Conservation (phyloP, 2,329 filamentous ascomycete species). For the Orbilia javanica region DNA sequence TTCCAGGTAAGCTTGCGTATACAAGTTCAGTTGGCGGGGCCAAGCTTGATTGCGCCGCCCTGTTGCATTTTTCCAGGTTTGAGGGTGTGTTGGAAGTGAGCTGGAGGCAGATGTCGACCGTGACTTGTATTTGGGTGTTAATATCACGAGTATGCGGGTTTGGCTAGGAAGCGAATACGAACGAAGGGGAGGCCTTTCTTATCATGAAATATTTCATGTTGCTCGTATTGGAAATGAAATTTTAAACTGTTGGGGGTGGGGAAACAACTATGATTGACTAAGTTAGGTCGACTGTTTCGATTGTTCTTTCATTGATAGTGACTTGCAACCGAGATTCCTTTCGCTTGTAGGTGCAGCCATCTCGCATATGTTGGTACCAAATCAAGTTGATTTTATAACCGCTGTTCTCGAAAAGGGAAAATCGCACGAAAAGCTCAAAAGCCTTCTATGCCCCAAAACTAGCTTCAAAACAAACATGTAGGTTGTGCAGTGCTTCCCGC, state of each 20-base stretch:
- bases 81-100: slow-evolving; percentile 21
- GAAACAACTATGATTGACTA: neutral
- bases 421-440: neutral
- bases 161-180: slow-evolving; percentile 14
- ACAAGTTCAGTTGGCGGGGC: neutral
- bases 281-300: too few relatives aligned
- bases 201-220: neutral
- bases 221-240: neutral
- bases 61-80: slow-evolving; percentile 28
- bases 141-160: slow-evolving; percentile 3
- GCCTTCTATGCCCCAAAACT: neutral
- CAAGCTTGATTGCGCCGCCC: neutral
- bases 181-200: neutral
- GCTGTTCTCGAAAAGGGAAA: neutral
- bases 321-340: slow-evolving; percentile 1
- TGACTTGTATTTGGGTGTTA: neutral
- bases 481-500: neutral
- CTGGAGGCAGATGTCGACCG: slow-evolving; percentile 1
- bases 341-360: slow-evolving; percentile 7
- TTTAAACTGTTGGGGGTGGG: slow-evolving; percentile 11
- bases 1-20: too few relatives aligned
- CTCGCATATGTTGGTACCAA: slow-evolving; percentile 24
- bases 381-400: slow-evolving; percentile 9
- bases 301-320: neutral
- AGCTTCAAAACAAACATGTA: neutral